Base-by-base conservation (phyloP, 257 asterid genomes). In the Solanum habrochaites region DNA sequence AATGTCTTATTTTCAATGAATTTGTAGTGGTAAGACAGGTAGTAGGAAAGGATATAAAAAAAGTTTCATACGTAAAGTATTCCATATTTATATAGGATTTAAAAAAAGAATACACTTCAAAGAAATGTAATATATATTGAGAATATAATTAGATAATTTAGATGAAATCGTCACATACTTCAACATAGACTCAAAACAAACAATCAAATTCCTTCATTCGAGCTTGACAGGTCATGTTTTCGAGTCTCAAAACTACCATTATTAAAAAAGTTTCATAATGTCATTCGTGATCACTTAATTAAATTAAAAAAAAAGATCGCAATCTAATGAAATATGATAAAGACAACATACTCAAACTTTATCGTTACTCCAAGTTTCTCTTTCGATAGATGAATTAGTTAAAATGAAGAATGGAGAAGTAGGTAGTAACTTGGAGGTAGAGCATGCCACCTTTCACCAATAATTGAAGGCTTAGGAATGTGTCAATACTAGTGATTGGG, bases 381-480 rank as follows among this genome's bases (percentile, higher is more conserved):
- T 25, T 25, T n/a, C 35, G 5, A 8, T 11, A 11, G 71, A 67
- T 66, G 9, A 67, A 67, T 27, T 27, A 67, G 56, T 74, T 39
- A 23, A n/a, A 39, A 40, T 23, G 82, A 74, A 39, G 56, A 42
- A 75, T 42, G 60, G 60, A 42, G 37, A 42, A 75, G 37, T 13
- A 75, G 37, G 37, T 80, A 80, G 42, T 32, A 77, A 64, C 83
- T 77, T 69, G 42, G 66, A 16, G 45, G n/a, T 16, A 80, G 81
- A 72, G 49, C 18, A 16, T 81, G 45, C 60, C 71, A 42, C 67
- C 15, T 47, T 83, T 58, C 69, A 87, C 90, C 93, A 93, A 93
- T 92, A 87, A 93, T 93, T 93, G 94, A 89, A 87, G 85, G 88
- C 56, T 73, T 70, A 60, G 60, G 83, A 58, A 89, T 73, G 74